Conservation (phyloP, 371 early-diverging fungal genomes). For the Mucor saturninus region DNA sequence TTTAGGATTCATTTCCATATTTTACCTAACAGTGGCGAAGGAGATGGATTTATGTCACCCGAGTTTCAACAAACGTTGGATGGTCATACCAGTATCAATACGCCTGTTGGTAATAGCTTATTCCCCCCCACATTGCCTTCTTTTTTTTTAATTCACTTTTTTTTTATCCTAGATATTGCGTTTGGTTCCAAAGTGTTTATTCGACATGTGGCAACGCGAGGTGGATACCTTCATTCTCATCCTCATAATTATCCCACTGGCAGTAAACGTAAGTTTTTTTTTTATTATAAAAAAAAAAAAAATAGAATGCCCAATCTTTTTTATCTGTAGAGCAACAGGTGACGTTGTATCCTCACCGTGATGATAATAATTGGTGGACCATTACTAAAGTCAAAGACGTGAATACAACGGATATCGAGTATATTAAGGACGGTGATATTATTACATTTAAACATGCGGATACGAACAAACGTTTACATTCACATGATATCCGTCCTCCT, state of each 20-base stretch:
- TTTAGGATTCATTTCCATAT: conserved; percentile 92
- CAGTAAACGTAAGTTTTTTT: conserved; percentile 67
- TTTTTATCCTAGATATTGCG: conserved; percentile 64
- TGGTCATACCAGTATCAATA: conserved; percentile 73
- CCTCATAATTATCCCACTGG: conserved; percentile 82
- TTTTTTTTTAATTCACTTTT: too few relatives aligned
- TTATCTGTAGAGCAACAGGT: conserved; percentile 86
- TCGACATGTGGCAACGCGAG: conserved; percentile 76
- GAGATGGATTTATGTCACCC: conserved; percentile 95
- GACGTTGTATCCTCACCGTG: conserved; percentile 91
- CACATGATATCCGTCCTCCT: conserved; percentile 68
- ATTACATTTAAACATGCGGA: conserved; percentile 77
- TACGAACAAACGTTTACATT: conserved; percentile 72
- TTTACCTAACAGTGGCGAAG: conserved; percentile 84
- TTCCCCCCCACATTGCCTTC: too few relatives aligned
- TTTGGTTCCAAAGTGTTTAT: conserved; percentile 84
- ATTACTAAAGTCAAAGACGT: conserved; percentile 61
- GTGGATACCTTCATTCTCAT: conserved; percentile 93
- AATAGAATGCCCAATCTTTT: background rate
- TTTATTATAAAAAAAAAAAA: background rate
- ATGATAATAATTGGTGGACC: conserved; percentile 89
- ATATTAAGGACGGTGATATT: conserved; percentile 70
- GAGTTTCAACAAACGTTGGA: conserved; percentile 89
- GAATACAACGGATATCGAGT: conserved; percentile 44
- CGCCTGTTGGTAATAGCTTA: conserved; percentile 44